These are phyloP conservation scores for Mastigamoeba balamuthi DNA, from an alignment of 78 protist species.

Conservation along the genomic window DNA sequence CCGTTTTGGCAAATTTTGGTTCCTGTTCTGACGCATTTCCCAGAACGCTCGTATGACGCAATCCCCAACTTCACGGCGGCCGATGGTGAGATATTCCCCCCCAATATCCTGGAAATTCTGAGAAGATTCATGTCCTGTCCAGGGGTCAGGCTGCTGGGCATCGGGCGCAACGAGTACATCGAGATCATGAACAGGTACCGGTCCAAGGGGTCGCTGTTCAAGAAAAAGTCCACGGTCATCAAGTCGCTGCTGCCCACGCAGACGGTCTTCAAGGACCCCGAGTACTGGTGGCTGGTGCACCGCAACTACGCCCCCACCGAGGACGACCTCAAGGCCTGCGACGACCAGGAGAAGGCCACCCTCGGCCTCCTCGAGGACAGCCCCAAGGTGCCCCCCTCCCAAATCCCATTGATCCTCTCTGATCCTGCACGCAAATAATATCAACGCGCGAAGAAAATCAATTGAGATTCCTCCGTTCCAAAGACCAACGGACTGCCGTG, in stretches of 20 bases:
- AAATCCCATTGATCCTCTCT: no score
- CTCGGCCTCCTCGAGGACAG: neutral
- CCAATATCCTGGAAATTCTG: no score
- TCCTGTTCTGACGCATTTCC: neutral
- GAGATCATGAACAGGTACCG: conserved; percentile 50
- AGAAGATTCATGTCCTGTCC: no score
- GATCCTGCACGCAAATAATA: no score
- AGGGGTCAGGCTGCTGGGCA: conserved; percentile 33
- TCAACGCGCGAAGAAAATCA: no score
- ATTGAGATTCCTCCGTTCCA: no score
- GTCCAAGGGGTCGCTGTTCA: conserved; percentile 34
- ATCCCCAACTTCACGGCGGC: conserved; percentile 62
- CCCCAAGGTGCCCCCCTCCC: neutral
- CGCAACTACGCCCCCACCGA: neutral
- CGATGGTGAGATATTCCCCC: conserved; percentile 36
- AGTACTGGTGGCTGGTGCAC: conserved; percentile 47
- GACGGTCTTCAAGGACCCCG: conserved; percentile 25
- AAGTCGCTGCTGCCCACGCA: conserved; percentile 19
- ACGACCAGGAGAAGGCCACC: neutral
- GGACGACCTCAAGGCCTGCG: neutral
- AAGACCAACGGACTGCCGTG: neutral
- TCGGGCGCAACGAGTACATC: conserved; percentile 57
- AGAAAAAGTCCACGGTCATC: conserved; percentile 38
- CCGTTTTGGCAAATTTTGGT: neutral
- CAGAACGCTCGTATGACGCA: conserved; percentile 40